Conservation (phyloP, 441 rosid species). For the Brassica hybrid region DNA sequence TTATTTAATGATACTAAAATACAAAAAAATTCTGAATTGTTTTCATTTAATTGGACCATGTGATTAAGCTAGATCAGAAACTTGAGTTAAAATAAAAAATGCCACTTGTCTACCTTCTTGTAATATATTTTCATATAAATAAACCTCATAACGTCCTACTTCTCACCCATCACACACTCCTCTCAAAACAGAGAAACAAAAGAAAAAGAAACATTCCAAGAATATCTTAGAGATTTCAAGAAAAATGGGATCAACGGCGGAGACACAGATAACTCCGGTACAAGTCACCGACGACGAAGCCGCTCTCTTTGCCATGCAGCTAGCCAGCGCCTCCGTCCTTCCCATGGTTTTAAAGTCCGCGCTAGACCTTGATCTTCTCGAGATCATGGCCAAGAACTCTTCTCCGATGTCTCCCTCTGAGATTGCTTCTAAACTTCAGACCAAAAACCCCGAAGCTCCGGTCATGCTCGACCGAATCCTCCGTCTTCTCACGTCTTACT, state of each 20-base stretch:
- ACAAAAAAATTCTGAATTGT: neutral
- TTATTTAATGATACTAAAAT: neutral
- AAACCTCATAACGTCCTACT: neutral
- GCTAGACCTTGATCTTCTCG: constrained; percentile 74
- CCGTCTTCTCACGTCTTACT: constrained; percentile 66
- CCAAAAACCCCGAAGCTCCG: constrained; percentile 69
- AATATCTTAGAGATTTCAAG: neutral
- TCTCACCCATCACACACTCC: constrained; percentile 12
- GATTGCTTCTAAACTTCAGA: constrained; percentile 62
- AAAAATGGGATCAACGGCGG: constrained; percentile 61
- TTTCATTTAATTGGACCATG: neutral
- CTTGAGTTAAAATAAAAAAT: neutral
- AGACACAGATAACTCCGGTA: constrained; percentile 71
- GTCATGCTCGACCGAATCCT: constrained; percentile 70
- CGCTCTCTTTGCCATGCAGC: constrained; percentile 67
- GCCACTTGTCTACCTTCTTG: neutral
- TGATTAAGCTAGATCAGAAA: neutral
- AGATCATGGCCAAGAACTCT: constrained; percentile 61
- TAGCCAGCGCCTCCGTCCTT: constrained; percentile 67
- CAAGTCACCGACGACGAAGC: constrained; percentile 70
- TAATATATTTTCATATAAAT: neutral
- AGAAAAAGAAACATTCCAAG: neutral
- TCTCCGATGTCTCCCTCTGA: constrained; percentile 45
- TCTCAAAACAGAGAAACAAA: neutral
- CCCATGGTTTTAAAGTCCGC: constrained; percentile 81